Evolutionary conservation across 2,329 filamentous ascomycete species (phyloP).

Genomic region (Sporothrix sp.): DNA sequence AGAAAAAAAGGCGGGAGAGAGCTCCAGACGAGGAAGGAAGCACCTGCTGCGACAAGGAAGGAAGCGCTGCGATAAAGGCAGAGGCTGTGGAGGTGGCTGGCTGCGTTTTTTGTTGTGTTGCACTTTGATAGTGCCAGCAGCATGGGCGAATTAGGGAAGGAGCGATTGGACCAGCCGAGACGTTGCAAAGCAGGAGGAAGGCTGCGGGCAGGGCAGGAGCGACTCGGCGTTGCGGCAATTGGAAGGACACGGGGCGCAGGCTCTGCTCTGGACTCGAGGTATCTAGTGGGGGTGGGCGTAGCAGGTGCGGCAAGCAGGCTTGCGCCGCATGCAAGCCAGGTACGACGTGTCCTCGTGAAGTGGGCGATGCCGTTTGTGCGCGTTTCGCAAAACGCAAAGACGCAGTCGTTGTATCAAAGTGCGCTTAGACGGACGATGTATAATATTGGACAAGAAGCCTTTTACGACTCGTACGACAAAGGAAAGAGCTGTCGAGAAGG

Average conservation of each 20-base stretch:
- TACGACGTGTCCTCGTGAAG: no score
- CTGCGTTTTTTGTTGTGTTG: not conserved
- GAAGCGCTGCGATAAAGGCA: not conserved
- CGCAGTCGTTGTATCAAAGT: no score
- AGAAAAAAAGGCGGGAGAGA: not conserved
- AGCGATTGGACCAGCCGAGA: no score
- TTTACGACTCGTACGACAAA: no score
- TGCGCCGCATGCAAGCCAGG: not conserved
- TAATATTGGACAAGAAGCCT: no score
- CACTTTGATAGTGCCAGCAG: not conserved
- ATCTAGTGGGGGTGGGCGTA: not conserved
- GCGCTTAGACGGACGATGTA: no score
- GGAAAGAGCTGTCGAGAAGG: not conserved
- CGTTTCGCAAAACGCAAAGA: not conserved
- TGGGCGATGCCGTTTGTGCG: not conserved
- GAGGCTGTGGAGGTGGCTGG: not conserved
- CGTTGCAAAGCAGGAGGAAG: not conserved
- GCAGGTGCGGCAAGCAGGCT: not conserved
- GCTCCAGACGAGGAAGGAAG: no score
- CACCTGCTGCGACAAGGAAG: no score
- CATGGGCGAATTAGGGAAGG: not conserved
- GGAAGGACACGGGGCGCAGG: not conserved
- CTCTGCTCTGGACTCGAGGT: no score
- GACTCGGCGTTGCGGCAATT: not conserved
- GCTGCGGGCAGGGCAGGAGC: not conserved